These are phyloP conservation scores for Talaromyces wortmannii DNA, from an alignment of 495 filamentous ascomycete species.

Conservation along the genomic window DNA sequence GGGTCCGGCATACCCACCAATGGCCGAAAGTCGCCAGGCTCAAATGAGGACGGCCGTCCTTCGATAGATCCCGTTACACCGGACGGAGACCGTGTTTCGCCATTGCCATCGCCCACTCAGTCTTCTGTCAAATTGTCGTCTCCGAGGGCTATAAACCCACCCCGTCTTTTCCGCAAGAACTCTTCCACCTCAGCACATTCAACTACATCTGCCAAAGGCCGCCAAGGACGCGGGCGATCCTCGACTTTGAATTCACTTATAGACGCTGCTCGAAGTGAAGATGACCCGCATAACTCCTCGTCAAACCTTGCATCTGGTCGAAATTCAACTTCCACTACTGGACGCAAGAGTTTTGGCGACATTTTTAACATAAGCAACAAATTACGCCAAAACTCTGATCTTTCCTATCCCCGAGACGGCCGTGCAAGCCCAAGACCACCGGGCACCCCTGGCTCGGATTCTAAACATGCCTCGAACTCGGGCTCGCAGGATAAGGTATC, in stretches of 20 bases:
- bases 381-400: constrained; percentile 71
- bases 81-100: constrained; percentile 35
- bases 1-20: constrained; percentile 1
- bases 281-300: constrained; percentile 49
- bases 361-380: constrained; percentile 69
- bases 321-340: constrained; percentile 75
- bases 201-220: constrained; percentile 54
- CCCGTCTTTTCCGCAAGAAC: constrained; percentile 49
- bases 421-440: constrained; percentile 45
- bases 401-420: constrained; percentile 52
- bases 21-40: constrained; percentile 7
- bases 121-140: constrained; percentile 38
- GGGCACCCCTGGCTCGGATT: constrained; percentile 55
- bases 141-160: constrained; percentile 17
- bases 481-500: constrained; percentile 54
- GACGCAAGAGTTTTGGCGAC: constrained; percentile 84
- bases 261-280: constrained; percentile 32
- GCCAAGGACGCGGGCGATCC: constrained; percentile 63
- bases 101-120: constrained; percentile 51
- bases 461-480: constrained; percentile 67
- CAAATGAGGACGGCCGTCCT: constrained; percentile 8
- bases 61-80: constrained; percentile 16
- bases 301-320: constrained; percentile 55
- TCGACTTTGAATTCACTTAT: constrained; percentile 77
- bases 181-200: constrained; percentile 63